Conservation (phyloP, 2,329 filamentous ascomycete genomes). For the Anisogramma anomala region DNA sequence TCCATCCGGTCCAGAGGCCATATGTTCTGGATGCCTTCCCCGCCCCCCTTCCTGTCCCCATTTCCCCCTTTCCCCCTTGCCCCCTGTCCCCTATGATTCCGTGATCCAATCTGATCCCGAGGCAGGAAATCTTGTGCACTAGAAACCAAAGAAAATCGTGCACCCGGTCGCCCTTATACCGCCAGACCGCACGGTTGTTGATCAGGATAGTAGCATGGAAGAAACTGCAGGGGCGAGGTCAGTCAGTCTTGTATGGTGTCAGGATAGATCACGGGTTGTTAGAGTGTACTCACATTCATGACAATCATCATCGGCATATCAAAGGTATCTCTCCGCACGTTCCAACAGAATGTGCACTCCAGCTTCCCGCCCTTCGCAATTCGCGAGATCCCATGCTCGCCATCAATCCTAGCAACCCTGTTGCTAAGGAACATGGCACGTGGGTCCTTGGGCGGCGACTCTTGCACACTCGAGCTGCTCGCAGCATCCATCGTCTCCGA, state of each 20-base stretch:
- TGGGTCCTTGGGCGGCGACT: constrained; percentile 34
- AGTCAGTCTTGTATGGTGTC: not conserved
- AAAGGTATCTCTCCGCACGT: constrained; percentile 91
- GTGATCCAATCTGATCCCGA: too few species aligned
- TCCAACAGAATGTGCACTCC: constrained; percentile 94
- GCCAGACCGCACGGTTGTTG: constrained; percentile 45
- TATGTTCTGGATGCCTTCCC: constrained; percentile 2
- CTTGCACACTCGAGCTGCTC: constrained; percentile 20
- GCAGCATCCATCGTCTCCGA: constrained; percentile 42
- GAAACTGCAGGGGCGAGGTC: constrained; percentile 33
- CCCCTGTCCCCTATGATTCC: not conserved
- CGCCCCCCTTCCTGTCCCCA: not conserved
- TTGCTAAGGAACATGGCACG: constrained; percentile 43
- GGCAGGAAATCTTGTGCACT: too few species aligned
- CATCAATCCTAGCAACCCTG: constrained; percentile 51
- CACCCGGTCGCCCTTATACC: constrained; percentile 25
- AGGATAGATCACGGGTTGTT: not conserved
- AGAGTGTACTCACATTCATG: constrained; percentile 69
- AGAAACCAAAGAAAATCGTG: too few species aligned
- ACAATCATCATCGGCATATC: constrained; percentile 98
- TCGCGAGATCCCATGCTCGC: constrained; percentile 68
- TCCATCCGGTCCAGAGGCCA: constrained; percentile 7
- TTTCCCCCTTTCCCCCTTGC: too few species aligned
- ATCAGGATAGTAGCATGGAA: constrained; percentile 48
- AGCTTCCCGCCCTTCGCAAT: constrained; percentile 83